phyloP scores from a whole-genome alignment of 202 grass and related monocot genomes.

The Brachypodium distachyon region DNA sequence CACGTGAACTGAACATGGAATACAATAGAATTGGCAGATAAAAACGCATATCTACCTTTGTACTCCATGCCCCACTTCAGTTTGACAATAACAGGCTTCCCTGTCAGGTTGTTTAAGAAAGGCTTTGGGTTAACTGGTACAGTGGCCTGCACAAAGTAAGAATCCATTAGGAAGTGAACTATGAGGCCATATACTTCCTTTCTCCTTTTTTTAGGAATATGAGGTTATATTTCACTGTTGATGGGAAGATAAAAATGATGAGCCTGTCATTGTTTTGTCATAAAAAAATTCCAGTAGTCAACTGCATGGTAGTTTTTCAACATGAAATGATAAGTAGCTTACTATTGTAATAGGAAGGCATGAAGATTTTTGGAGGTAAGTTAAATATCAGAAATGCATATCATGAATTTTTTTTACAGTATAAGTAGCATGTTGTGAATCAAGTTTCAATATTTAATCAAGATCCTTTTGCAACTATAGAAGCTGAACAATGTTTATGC shows the following conservation, averaged over 20 bases:
- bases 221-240: neutral
- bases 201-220: no score
- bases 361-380: neutral
- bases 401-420: neutral
- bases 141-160: conserved; percentile 30
- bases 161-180: neutral
- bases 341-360: neutral
- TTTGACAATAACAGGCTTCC: conserved; percentile 90
- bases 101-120: conserved; percentile 93
- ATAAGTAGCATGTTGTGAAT: neutral
- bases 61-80: conserved; percentile 99
- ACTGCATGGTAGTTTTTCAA: neutral
- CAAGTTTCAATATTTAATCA: neutral
- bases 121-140: conserved; percentile 96
- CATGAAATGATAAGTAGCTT: neutral
- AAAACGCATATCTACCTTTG: conserved; percentile 55
- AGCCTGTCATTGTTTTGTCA: neutral
- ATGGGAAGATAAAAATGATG: neutral
- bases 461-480: neutral
- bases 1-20: neutral
- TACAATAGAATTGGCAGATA: neutral
- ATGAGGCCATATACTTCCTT: no score
- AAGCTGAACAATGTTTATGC: neutral
- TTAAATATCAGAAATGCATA: neutral
- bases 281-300: neutral